These are phyloP conservation scores for Paraconiothyrium brasiliense DNA, from an alignment of 2,329 filamentous ascomycete species.

Conservation along the genomic window DNA sequence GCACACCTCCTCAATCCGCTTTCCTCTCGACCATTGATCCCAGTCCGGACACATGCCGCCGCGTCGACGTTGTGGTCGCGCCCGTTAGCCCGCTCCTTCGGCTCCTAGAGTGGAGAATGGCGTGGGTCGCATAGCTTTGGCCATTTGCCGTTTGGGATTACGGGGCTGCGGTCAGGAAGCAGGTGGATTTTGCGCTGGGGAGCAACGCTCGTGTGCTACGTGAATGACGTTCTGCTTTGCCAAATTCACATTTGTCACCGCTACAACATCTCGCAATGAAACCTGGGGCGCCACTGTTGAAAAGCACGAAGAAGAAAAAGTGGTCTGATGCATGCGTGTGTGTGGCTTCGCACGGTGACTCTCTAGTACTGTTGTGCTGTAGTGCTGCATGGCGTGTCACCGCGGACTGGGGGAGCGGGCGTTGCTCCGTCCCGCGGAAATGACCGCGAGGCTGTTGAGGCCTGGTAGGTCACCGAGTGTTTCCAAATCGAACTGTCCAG, in stretches of 20 bases:
- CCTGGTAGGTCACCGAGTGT: neutral
- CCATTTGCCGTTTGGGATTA: neutral
- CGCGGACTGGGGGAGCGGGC: neutral
- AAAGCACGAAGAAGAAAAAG: neutral
- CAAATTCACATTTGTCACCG: neutral
- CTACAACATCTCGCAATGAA: neutral
- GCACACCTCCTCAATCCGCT: neutral
- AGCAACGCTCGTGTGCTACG: neutral
- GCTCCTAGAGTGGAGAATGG: neutral
- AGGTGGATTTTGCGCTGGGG: neutral
- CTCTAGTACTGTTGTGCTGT: neutral
- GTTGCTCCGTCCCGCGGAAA: neutral
- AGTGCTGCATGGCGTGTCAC: neutral
- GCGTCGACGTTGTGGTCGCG: neutral
- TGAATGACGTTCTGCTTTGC: neutral
- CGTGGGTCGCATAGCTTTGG: neutral
- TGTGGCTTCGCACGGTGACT: neutral
- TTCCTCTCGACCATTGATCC: neutral
- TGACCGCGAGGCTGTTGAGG: neutral
- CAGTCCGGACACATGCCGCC: neutral
- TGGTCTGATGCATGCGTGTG: neutral
- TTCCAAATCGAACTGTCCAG: neutral
- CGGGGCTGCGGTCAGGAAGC: neutral
- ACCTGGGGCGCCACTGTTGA: neutral
- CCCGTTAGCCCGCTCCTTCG: neutral